Conservation (phyloP, 257 asterid species). For the Solanum acaule region DNA sequence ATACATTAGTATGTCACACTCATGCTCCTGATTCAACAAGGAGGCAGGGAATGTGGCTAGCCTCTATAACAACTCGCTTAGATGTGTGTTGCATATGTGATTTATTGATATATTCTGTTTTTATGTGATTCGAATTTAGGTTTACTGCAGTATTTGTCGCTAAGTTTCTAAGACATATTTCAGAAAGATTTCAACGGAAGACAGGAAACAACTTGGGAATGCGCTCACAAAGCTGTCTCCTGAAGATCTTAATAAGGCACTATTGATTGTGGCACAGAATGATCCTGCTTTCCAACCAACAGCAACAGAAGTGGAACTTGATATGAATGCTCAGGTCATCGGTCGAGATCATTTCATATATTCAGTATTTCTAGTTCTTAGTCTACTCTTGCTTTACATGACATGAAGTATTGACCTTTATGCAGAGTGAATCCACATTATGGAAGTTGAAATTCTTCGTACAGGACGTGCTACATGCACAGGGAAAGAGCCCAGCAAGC, state of each 20-base stretch:
- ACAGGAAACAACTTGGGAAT: conserved; percentile 68
- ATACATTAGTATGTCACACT: background rate
- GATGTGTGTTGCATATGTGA: background rate
- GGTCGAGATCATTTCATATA: background rate
- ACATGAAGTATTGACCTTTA: background rate
- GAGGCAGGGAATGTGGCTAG: background rate
- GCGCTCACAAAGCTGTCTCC: conserved; percentile 57
- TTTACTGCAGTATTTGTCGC: background rate
- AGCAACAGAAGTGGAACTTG: conserved; percentile 59
- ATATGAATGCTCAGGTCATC: conserved; percentile 76
- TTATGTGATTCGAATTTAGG: background rate
- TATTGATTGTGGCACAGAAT: conserved; percentile 52
- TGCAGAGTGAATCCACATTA: conserved; percentile 74
- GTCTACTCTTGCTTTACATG: background rate
- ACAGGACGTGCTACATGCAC: conserved; percentile 50
- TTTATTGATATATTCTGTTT: background rate
- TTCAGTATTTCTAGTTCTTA: background rate
- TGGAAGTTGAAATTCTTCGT: conserved; percentile 79
- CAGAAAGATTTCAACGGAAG: conserved; percentile 80
- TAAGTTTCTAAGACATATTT: background rate
- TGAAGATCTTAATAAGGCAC: conserved; percentile 65
- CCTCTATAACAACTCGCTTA: background rate
- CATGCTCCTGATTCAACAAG: background rate
- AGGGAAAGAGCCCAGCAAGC: conserved; percentile 39
- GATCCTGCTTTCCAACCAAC: conserved; percentile 49